Evolutionary conservation across 202 grass and related monocot genomes (phyloP).

Genomic region (Cymbopogon flexuosus): DNA sequence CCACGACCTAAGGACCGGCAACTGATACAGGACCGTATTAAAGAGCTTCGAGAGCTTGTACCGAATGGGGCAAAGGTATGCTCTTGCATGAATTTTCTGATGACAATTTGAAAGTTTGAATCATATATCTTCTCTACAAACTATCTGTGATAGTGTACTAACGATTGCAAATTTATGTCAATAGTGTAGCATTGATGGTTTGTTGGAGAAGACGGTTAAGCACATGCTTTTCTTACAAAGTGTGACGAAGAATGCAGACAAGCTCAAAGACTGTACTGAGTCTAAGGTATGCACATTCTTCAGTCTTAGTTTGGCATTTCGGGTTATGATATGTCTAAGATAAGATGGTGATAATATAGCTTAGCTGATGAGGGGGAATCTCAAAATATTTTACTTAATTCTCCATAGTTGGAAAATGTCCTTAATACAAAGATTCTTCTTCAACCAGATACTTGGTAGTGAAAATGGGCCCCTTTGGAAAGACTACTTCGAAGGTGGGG

Average conservation of each 20-base stretch:
- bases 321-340: neutral
- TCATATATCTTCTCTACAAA: conserved; percentile 15
- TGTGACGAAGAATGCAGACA: conserved; percentile 78
- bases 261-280: conserved; percentile 73
- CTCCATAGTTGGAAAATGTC: neutral
- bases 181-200: conserved; percentile 97
- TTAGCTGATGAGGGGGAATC: neutral
- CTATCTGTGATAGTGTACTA: conserved; percentile 6
- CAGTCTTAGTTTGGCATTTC: neutral
- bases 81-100: conserved; percentile 33
- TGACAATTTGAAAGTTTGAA: conserved; percentile 28
- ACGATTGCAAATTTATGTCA: conserved; percentile 38
- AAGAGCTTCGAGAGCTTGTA: conserved; percentile 87
- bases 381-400: conserved; percentile 24
- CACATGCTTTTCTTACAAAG: conserved; percentile 99
- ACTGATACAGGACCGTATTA: conserved; percentile 90
- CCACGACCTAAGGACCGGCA: conserved; percentile 90
- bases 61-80: conserved; percentile 92
- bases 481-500: conserved; percentile 88
- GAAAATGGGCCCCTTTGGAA: conserved; percentile 77
- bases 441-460: conserved; percentile 58
- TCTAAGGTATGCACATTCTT: conserved; percentile 55
- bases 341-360: neutral
- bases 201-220: conserved; percentile 95
- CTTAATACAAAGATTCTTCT: conserved; percentile 22